A percentile compares a stretch with the other conserved stretches of the same genome.
These are phyloP conservation scores for Fonsecaea pedrosoi DNA, from an alignment of 2,329 filamentous ascomycete species.

Conservation along the genomic window DNA sequence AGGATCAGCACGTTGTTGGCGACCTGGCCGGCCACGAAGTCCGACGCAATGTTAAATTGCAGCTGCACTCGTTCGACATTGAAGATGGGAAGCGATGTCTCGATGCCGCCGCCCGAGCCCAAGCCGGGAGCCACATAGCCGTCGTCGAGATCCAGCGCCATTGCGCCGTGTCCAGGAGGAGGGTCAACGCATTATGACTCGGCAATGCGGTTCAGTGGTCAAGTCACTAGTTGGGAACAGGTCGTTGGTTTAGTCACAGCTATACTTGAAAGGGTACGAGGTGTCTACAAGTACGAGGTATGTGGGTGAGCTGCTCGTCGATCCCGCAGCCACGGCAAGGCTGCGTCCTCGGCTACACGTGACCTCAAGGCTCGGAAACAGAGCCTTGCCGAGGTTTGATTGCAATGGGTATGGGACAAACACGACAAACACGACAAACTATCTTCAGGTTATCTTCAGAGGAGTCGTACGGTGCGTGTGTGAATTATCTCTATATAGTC, in stretches of 20 bases:
- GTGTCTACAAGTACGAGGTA: no score
- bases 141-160: constrained; percentile 74
- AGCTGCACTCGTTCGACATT: constrained; percentile 91
- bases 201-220: neutral
- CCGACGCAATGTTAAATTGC: constrained; percentile 90
- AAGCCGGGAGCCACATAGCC: constrained; percentile 74
- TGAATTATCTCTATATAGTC: neutral
- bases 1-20: constrained; percentile 96
- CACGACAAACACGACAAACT: no score
- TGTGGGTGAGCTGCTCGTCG: neutral
- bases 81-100: constrained; percentile 82
- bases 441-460: no score
- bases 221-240: neutral
- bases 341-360: neutral
- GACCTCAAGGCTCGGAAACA: neutral
- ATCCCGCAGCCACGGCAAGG: constrained; percentile 1
- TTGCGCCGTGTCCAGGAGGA: constrained; percentile 48
- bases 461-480: neutral
- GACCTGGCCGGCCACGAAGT: constrained; percentile 95
- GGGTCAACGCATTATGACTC: constrained; percentile 27
- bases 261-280: neutral
- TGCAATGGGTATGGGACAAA: neutral
- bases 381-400: neutral
- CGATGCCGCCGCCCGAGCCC: constrained; percentile 62
- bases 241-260: neutral